These are phyloP conservation scores for Fraxinus sp. DNA, from an alignment of 305 asterid genomes.

Conservation along the genomic window DNA sequence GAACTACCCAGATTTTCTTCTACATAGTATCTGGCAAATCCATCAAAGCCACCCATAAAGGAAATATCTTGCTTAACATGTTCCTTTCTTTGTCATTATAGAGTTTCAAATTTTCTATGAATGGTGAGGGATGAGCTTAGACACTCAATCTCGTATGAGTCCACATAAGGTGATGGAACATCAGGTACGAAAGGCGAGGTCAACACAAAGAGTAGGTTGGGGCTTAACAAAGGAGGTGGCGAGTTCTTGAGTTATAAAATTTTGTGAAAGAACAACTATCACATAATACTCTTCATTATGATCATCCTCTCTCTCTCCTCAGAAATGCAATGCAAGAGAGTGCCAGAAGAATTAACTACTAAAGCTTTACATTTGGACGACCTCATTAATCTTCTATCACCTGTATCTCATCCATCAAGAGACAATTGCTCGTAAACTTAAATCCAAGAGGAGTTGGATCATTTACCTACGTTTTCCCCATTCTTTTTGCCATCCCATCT, in stretches of 20 bases:
- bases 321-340: not conserved
- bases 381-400: not conserved
- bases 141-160: not conserved
- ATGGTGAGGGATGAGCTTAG: not conserved
- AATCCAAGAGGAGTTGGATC: slow-evolving; percentile 6
- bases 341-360: not conserved
- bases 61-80: not conserved
- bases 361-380: not conserved
- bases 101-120: not conserved
- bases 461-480: not conserved
- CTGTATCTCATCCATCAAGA: slow-evolving; percentile 12
- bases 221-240: not conserved
- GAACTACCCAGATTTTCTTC: not conserved
- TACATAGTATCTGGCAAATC: not conserved
- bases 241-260: not conserved
- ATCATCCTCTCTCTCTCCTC: not conserved
- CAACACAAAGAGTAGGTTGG: not conserved
- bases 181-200: not conserved
- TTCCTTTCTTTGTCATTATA: not conserved
- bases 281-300: not conserved
- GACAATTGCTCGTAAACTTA: slow-evolving; percentile 6
- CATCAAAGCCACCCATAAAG: not conserved
- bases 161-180: not conserved
- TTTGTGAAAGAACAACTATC: not conserved
- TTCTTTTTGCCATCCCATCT: slow-evolving; percentile 1